Base-by-base conservation (phyloP, 768 basidiomycete species). In the Hygrocybe punicea region DNA sequence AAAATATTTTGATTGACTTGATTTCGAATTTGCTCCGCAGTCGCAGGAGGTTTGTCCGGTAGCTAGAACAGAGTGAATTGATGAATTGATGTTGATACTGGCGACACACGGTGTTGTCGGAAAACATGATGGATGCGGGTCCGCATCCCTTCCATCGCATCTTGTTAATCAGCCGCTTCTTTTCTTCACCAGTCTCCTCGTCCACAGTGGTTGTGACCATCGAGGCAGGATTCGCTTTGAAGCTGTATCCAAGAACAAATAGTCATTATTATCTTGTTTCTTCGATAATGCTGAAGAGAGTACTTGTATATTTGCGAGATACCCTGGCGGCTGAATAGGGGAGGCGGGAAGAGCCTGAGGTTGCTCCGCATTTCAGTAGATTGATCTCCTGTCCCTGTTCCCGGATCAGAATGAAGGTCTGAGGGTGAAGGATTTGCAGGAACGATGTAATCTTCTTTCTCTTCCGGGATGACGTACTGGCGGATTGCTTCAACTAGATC, bases 131-230 rank as follows among this genome's bases (percentile, higher is more conserved):
- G 13, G 86, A 80, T 9, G 83, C 82, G 35, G 89, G 88, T 5
- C 88, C 89, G 63, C 82, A 86, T 14, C 89, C 87, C 66, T 87
- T 91, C 88, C 91, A 91, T n/a, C 91, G 81, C 77, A 85, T 84
- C 57, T 80, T 81, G 67, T 93, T 94, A 58, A 95, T 88, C n/a
- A 91, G 76, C 2, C 92, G 79, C 61, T 87, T 89, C 65, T 81
- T 84, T 69, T 92, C 91, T 64, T 88, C 84, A 23, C 92, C 91
- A 0, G 89, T 93, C 59, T 82, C 82, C 67, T 86, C 87, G 63
- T 89, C 84, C 10, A 87, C 71, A 14, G 81, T 72, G 5, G 83
- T 87, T 6, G 87, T 79, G 1, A 81, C 73, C 60, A 91, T 82
- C 0, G 91, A 91, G 2, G 87, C 84, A 10, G 85, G 74, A 62